phyloP scores from a whole-genome alignment of 306 rosid genomes.

The Cucumis hystrix region DNA sequence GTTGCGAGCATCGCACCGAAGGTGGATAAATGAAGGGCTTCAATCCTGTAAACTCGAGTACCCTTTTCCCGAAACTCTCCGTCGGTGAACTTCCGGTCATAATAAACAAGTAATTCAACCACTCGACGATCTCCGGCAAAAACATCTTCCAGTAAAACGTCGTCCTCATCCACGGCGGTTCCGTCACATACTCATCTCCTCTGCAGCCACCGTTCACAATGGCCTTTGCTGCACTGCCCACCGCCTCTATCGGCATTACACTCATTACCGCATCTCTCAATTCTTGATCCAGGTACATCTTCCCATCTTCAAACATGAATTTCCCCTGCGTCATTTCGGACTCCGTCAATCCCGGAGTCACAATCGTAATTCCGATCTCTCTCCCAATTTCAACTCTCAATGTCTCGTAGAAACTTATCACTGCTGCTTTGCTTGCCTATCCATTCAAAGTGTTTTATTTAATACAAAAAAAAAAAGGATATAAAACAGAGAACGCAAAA shows the following conservation, averaged over 20 bases:
- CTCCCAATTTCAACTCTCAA: constrained; percentile 42
- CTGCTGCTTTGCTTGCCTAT: constrained; percentile 66
- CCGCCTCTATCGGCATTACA: constrained; percentile 28
- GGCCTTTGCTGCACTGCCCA: constrained; percentile 25
- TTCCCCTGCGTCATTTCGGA: constrained; percentile 58
- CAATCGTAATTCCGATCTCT: constrained; percentile 47
- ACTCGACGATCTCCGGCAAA: constrained; percentile 32
- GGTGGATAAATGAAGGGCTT: constrained; percentile 26
- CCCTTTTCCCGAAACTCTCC: constrained; percentile 36
- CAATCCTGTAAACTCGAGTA: constrained; percentile 25
- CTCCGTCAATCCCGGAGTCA: constrained; percentile 41
- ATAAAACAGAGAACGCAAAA: not conserved
- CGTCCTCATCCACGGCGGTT: constrained; percentile 34
- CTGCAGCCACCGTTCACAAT: constrained; percentile 33
- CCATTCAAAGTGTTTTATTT: not conserved
- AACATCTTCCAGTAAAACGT: constrained; percentile 28
- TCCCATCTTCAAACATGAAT: constrained; percentile 31
- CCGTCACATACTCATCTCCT: constrained; percentile 39
- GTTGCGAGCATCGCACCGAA: constrained; percentile 14
- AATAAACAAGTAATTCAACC: constrained; percentile 17
- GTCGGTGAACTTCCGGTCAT: constrained; percentile 21
- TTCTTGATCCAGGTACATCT: constrained; percentile 35
- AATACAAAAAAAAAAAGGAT: not conserved
- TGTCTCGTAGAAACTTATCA: constrained; percentile 42
- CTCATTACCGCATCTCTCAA: constrained; percentile 33